Evolutionary conservation across 768 basidiomycete species (phyloP).

Genomic region (Suillus hirtellus): DNA sequence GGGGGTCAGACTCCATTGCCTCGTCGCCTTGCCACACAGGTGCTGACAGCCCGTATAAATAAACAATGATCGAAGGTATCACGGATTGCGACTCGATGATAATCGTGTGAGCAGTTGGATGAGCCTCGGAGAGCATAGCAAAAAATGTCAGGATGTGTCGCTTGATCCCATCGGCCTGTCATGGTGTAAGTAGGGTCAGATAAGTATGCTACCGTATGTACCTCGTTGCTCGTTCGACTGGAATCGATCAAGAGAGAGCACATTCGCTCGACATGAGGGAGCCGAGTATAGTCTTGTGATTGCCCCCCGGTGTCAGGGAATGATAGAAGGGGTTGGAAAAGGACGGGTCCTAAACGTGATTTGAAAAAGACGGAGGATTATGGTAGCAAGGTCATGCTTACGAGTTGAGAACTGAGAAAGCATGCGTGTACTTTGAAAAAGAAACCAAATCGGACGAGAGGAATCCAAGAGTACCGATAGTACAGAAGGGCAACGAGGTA

Average conservation of each 20-base stretch:
- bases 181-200: conserved; percentile 5
- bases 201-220: conserved; percentile 23
- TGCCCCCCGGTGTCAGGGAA: conserved; percentile 31
- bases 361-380: not conserved
- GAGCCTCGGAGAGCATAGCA: conserved; percentile 38
- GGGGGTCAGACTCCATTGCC: conserved; percentile 37
- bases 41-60: conserved; percentile 50
- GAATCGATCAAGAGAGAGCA: conserved; percentile 51
- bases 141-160: conserved; percentile 41
- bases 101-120: conserved; percentile 39
- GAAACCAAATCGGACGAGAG: conserved; percentile 52
- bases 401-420: conserved; percentile 56
- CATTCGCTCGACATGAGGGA: conserved; percentile 48
- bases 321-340: conserved; percentile 47
- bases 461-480: conserved; percentile 50
- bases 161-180: conserved; percentile 39
- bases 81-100: conserved; percentile 52
- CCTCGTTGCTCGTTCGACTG: conserved; percentile 41
- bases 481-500: conserved; percentile 42
- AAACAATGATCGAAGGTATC: conserved; percentile 65
- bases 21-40: conserved; percentile 71
- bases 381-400: conserved; percentile 33
- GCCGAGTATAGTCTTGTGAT: conserved; percentile 29
- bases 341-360: conserved; percentile 38
- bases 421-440: conserved; percentile 48